Conservation (phyloP, 768 basidiomycete species). For the Omphalotus guepiniiformis region DNA sequence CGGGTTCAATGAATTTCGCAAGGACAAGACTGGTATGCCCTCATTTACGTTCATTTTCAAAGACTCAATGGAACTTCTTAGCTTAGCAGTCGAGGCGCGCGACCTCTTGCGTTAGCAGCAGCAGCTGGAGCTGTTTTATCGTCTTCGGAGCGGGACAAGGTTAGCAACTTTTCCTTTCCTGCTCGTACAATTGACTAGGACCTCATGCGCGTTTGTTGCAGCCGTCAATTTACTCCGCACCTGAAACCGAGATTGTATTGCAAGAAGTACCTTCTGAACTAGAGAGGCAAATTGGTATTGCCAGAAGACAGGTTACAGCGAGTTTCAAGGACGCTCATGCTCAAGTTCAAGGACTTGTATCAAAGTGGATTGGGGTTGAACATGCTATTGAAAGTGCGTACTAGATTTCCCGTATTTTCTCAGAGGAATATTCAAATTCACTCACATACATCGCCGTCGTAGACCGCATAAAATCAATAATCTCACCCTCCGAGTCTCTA, state of each 20-base stretch:
- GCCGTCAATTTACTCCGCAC: conserved; percentile 80
- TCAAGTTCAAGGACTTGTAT: conserved; percentile 67
- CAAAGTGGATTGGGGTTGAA: conserved; percentile 84
- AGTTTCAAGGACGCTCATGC: conserved; percentile 55
- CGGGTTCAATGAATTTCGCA: too few species aligned
- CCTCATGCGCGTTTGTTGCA: too few species aligned
- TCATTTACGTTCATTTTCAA: too few species aligned
- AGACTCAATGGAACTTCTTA: too few species aligned
- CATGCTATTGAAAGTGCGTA: conserved; percentile 78
- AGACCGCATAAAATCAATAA: conserved; percentile 82
- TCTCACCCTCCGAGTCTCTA: conserved; percentile 76
- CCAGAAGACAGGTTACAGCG: conserved; percentile 54
- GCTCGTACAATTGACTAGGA: too few species aligned
- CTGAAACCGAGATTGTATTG: conserved; percentile 60
- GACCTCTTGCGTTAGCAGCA: too few species aligned
- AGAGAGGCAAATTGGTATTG: conserved; percentile 70
- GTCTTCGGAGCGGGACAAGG: too few species aligned
- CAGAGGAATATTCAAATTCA: not conserved
- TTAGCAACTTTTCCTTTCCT: too few species aligned
- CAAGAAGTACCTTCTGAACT: conserved; percentile 72
- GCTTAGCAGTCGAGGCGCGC: too few species aligned
- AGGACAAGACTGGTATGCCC: too few species aligned
- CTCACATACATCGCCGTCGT: conserved; percentile 5
- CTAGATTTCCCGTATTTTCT: not conserved
- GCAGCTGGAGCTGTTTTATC: too few species aligned